A percentile compares a stretch with the other conserved stretches of the same genome.
Conservation (phyloP, 1,284 basidiomycete genomes). For the Ganoderma meredithae region DNA sequence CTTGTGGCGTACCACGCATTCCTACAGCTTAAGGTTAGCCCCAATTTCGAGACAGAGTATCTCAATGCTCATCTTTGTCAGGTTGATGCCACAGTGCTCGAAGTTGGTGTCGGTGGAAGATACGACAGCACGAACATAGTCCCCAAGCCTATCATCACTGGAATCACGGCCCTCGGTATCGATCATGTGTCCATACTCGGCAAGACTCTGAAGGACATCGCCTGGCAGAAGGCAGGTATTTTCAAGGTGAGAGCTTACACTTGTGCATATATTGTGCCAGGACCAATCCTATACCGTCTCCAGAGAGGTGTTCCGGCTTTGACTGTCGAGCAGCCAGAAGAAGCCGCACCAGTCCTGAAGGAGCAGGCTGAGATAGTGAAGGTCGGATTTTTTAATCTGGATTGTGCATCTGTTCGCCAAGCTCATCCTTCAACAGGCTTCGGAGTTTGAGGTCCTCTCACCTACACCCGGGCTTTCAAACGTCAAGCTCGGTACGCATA, state of each 20-base stretch:
- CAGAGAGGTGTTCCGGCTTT: constrained; percentile 87
- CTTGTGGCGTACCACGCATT: constrained; percentile 94
- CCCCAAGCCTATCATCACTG: constrained; percentile 88
- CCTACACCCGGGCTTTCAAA: constrained; percentile 53
- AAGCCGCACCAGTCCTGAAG: constrained; percentile 73
- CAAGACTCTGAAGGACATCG: constrained; percentile 90
- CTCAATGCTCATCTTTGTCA: constrained; percentile 32
- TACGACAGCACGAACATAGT: constrained; percentile 98
- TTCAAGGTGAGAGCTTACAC: constrained; percentile 72
- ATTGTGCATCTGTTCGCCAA: constrained; percentile 9
- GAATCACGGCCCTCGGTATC: constrained; percentile 90
- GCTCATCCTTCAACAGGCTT: constrained; percentile 32
- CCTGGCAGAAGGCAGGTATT: constrained; percentile 96
- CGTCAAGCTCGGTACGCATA: constrained; percentile 68
- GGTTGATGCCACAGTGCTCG: constrained; percentile 91
- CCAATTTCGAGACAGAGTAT: not conserved
- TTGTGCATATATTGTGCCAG: not conserved
- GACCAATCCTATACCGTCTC: not conserved
- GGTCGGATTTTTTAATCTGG: constrained; percentile 46
- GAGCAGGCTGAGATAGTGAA: constrained; percentile 72
- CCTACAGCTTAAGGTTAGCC: constrained; percentile 68
- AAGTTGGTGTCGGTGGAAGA: constrained; percentile 96
- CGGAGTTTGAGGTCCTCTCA: constrained; percentile 69
- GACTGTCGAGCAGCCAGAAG: constrained; percentile 79
- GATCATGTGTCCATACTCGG: constrained; percentile 95